Evolutionary conservation across 768 basidiomycete genomes (phyloP).

Genomic region (Solioccasus polychromus): DNA sequence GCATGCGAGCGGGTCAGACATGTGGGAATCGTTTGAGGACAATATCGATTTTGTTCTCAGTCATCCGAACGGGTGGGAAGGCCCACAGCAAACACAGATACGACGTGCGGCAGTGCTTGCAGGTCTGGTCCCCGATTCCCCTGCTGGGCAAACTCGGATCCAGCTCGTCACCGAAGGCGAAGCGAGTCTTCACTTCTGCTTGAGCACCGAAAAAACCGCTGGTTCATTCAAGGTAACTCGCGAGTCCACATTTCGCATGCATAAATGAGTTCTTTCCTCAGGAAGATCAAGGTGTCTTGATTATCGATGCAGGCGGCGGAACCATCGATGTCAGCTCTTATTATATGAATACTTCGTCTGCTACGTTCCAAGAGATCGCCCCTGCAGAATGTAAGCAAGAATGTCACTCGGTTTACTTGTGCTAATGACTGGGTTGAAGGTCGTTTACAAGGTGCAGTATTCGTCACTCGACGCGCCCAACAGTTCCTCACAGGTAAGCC

Average conservation of each 20-base stretch:
- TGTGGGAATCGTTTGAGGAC: slow-evolving; percentile 42
- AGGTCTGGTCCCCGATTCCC: slow-evolving; percentile 36
- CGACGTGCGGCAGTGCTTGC: slow-evolving; percentile 43
- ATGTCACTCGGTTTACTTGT: neutral
- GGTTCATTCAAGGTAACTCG: slow-evolving; percentile 25
- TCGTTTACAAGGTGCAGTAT: slow-evolving; percentile 49
- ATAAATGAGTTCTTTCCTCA: slow-evolving; percentile 16
- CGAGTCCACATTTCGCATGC: neutral
- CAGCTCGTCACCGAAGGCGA: slow-evolving; percentile 53
- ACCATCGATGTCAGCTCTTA: slow-evolving; percentile 62
- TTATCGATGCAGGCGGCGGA: slow-evolving; percentile 64
- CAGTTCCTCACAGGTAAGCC: slow-evolving; percentile 37
- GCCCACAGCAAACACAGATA: slow-evolving; percentile 42
- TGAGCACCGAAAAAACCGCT: slow-evolving; percentile 35
- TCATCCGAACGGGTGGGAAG: slow-evolving; percentile 50
- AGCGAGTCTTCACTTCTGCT: slow-evolving; percentile 49
- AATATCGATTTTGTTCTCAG: slow-evolving; percentile 46
- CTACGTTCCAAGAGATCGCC: slow-evolving; percentile 47
- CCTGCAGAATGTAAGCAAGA: slow-evolving; percentile 38
- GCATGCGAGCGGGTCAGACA: slow-evolving; percentile 38
- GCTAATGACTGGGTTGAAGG: slow-evolving; percentile 33
- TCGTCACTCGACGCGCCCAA: slow-evolving; percentile 44
- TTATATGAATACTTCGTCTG: slow-evolving; percentile 32
- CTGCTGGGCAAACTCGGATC: slow-evolving; percentile 36
- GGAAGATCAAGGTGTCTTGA: slow-evolving; percentile 45